These are phyloP conservation scores for Punctularia strigosozonata DNA, from an alignment of 768 basidiomycete genomes.

Conservation along the genomic window DNA sequence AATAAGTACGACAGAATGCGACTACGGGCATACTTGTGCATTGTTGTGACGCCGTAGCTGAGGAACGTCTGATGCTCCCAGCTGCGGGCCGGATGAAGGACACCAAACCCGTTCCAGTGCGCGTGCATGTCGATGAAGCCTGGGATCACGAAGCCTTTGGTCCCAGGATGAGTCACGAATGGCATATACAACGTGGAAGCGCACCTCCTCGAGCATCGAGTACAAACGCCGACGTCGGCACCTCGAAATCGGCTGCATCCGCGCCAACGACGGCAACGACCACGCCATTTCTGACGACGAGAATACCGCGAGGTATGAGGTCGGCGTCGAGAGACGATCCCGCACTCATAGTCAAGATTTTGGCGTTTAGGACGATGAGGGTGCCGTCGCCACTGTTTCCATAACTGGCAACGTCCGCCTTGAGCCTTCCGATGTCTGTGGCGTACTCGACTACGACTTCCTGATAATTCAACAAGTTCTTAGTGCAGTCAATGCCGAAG, in stretches of 20 bases:
- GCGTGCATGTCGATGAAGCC: conserved; percentile 73
- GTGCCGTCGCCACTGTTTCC: conserved; percentile 3
- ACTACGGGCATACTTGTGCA: conserved; percentile 75
- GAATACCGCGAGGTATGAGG: conserved; percentile 36
- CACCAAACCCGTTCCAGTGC: conserved; percentile 50
- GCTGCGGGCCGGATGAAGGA: conserved; percentile 46
- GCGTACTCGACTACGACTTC: conserved; percentile 47
- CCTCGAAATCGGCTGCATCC: conserved; percentile 17
- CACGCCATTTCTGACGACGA: conserved; percentile 45
- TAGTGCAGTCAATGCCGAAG: conserved; percentile 56
- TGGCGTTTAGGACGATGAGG: conserved; percentile 56
- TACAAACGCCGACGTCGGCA: conserved; percentile 29
- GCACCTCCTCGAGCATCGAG: conserved; percentile 56
- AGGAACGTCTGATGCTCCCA: conserved; percentile 72
- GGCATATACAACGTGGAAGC: not conserved
- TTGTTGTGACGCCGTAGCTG: conserved; percentile 63
- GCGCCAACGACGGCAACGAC: conserved; percentile 36
- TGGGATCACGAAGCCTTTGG: conserved; percentile 50
- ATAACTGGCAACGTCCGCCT: conserved; percentile 30
- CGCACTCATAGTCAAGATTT: conserved; percentile 56
- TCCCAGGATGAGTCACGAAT: too few relatives aligned
- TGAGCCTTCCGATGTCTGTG: conserved; percentile 50
- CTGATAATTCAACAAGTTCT: conserved; percentile 41
- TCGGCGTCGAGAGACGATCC: conserved; percentile 36
- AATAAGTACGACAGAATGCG: conserved; percentile 9